These are phyloP conservation scores for Zanthoxylum bungeanum DNA, from an alignment of 345 rosid genomes.

Conservation along the genomic window DNA sequence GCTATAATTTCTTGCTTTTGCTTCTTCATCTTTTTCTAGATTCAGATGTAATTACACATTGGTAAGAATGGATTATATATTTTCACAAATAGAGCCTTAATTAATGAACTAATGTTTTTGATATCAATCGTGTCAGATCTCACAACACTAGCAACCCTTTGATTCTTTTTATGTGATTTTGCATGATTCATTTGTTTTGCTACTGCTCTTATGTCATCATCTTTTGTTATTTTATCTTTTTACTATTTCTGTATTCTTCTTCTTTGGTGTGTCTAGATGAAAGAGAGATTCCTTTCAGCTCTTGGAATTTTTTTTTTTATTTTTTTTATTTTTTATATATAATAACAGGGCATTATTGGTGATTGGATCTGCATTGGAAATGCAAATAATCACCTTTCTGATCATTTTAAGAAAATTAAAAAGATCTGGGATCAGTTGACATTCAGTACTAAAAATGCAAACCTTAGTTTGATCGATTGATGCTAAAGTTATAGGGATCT, in stretches of 20 bases:
- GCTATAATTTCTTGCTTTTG: background rate
- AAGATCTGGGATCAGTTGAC: background rate
- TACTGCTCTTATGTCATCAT: background rate
- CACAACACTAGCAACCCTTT: constrained; percentile 30
- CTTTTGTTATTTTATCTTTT: constrained; percentile 1
- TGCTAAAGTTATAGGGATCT: constrained; percentile 3
- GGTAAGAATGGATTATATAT: constrained; percentile 32
- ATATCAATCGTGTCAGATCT: constrained; percentile 34
- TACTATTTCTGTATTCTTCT: constrained; percentile 22
- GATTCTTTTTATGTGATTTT: constrained; percentile 22
- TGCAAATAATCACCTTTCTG: constrained; percentile 26
- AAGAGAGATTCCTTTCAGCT: constrained; percentile 53
- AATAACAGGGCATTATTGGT: constrained; percentile 23
- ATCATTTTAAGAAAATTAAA: constrained; percentile 4
- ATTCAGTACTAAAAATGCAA: constrained; percentile 2
- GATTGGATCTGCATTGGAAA: constrained; percentile 49
- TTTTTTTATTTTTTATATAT: too few relatives aligned
- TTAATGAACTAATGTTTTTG: background rate
- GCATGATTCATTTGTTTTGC: constrained; percentile 8
- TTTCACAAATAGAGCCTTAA: constrained; percentile 6
- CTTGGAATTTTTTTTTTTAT: constrained; percentile 21
- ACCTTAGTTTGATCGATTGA: constrained; percentile 8
- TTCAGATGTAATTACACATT: constrained; percentile 28
- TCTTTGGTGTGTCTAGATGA: constrained; percentile 36
- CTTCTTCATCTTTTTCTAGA: constrained; percentile 4